Evolutionary conservation across 768 basidiomycete genomes (phyloP), one percentile per base, ranked within the genome.

Genomic region (Lactarius sp.): DNA sequence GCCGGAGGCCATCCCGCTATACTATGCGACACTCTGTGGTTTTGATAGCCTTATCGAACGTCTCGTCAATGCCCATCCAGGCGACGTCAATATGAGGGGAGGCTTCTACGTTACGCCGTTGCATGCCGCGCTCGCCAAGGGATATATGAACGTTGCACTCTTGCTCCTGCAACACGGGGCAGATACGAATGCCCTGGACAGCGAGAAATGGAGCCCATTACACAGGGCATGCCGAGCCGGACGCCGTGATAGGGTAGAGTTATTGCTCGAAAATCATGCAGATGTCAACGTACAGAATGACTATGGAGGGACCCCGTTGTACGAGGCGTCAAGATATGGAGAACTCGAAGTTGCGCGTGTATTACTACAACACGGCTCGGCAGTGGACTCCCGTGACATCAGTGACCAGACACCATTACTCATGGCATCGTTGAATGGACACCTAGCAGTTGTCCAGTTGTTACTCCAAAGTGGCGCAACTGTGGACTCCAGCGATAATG

Each of bases 241-340:
- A 6, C 27, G 36, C 7, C 8, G 7, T 34, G 51, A 60, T 1
- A 1, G 6, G 0, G 42, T 36, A 7, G 13, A 52, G 33, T 36
- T 60, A 5, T 27, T 60, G 3, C 59, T 60, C 7, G 1, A 22
- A 3, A 31, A 60, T 8, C 31, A 36, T 5, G 51, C 51, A 22
- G 31, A 44, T 22, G 14, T 36, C 41, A 18, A 60, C 7, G 0
- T 34, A 4, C 31, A 1, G 10, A 3, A 20, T 9, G 1, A 7
- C 0, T 0, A 10, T 1, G 41, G 41, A 6, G 2, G n/a, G 9
- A 52, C 51, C 2, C 41, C 59, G 13, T 36, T 60, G 13, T 1
- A 1, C 1, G 0, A 16, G 7, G 22, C 59, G 14, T 31, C 59
- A 7, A 0, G 1, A 0, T 0, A 1, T 0, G 51, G 59, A 16